Conservation (phyloP, 768 basidiomycete species). For the Rhodotorula diobovata region DNA sequence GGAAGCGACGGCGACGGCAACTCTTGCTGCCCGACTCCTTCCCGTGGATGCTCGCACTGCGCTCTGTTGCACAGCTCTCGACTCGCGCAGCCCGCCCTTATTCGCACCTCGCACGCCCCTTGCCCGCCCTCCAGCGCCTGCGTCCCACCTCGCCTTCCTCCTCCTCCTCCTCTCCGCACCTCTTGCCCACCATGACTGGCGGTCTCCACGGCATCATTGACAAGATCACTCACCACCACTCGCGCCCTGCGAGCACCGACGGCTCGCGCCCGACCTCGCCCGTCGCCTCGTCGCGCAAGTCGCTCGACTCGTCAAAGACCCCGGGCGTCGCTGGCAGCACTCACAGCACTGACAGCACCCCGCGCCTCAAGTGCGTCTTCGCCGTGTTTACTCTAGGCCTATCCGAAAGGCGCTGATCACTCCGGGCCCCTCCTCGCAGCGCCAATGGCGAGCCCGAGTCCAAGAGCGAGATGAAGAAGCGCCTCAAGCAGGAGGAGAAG, state of each 20-base stretch:
- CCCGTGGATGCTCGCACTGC: slow-evolving; percentile 12
- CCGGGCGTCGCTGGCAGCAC: not conserved
- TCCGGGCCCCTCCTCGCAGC: not conserved
- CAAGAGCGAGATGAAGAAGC: slow-evolving; percentile 87
- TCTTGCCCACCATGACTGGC: slow-evolving; percentile 15
- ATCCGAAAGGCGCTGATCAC: not conserved
- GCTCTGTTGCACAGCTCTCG: not conserved
- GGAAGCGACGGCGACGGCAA: not conserved
- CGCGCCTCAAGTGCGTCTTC: slow-evolving; percentile 22
- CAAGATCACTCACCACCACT: slow-evolving; percentile 9
- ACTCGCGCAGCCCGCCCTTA: not conserved
- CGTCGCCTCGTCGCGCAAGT: not conserved
- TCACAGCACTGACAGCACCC: slow-evolving; percentile 2
- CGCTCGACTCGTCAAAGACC: slow-evolving; percentile 5
- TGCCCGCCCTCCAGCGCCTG: not conserved
- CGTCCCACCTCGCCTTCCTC: too few relatives aligned
- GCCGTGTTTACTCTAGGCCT: not conserved
- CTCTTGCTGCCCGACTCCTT: not conserved
- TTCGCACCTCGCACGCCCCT: not conserved
- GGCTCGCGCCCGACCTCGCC: not conserved
- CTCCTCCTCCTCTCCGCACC: not conserved
- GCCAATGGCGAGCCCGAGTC: slow-evolving; percentile 55
- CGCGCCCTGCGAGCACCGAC: not conserved
- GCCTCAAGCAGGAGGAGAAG: slow-evolving; percentile 84
- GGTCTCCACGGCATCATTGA: slow-evolving; percentile 12